Evolutionary conservation across 1,284 basidiomycete genomes (phyloP).

Genomic region (Microbotryomycetes sp.): DNA sequence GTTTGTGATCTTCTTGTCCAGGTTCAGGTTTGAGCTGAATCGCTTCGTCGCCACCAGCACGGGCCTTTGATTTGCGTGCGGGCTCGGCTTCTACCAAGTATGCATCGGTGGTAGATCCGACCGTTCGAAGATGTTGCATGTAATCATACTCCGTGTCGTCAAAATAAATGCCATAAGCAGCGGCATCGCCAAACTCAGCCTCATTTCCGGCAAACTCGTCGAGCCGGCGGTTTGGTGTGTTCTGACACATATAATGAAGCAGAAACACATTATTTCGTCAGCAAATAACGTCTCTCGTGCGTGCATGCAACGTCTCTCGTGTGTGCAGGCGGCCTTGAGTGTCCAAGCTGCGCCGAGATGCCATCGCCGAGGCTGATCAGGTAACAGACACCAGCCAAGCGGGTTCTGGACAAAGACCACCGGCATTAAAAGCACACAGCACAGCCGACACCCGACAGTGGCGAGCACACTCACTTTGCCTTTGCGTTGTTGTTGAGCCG

Average conservation of each 20-base stretch:
- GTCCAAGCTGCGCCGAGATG: no score
- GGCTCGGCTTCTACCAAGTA: constrained; percentile 32
- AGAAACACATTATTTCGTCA: no score
- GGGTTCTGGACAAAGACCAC: no score
- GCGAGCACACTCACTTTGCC: no score
- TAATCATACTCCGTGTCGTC: constrained; percentile 99
- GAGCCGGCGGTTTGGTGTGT: background rate
- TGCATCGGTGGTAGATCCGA: constrained; percentile 61
- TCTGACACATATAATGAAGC: background rate
- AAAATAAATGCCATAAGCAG: constrained; percentile 85
- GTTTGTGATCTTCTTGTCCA: background rate
- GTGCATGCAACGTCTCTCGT: constrained; percentile 2
- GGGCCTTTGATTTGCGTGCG: constrained; percentile 32
- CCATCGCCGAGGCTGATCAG: no score
- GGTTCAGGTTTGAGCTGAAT: background rate
- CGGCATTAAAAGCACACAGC: no score
- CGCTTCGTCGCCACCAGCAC: constrained; percentile 24
- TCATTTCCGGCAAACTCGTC: background rate
- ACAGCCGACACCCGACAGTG: no score
- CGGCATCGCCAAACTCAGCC: constrained; percentile 63
- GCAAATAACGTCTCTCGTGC: background rate
- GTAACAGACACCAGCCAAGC: no score
- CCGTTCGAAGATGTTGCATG: constrained; percentile 85
- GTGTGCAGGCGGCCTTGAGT: no score
- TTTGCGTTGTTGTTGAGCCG: constrained; percentile 61